Evolutionary conservation across 257 asterid species (phyloP), one percentile per base, ranked within the genome.

Genomic region (Petunia secreta): DNA sequence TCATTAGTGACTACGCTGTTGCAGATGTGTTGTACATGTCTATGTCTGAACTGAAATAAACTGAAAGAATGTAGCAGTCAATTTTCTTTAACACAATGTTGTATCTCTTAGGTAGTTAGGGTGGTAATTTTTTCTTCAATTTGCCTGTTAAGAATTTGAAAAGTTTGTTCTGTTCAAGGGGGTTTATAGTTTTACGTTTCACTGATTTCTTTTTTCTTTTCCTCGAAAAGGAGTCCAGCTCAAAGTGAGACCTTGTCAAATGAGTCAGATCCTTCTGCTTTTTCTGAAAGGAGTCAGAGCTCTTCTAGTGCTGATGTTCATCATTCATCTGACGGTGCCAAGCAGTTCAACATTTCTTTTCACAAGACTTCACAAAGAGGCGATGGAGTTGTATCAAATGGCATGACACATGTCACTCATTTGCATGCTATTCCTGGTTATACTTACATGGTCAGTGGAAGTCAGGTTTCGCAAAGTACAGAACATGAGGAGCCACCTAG

Each of bases 231-330:
- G 98, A 93, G 93, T 87, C 94, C 94, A 78, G 89, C 86, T 39
- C 95, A 87, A 57, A 92, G 97, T 63, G 94, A 86, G 40, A 83
- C 91, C 73, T 54, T 89, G 66, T 92, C 93, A 4, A 90, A 86
- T 82, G 97, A 91, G 84, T 81, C 92, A 55, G 92, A 93, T 82
- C 97, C 97, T 65, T 81, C 92, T 40, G 92, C 85, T 83, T 89
- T 86, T 83, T 89, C 93, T 39, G 95, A 85, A 59, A 83, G 82
- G 86, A 87, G 86, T 82, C 88, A 67, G 57, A 81, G 82, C 75
- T 85, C 85, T 80, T 73, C 88, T 43, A 88, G 87, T 84, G 89
- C 83, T 60, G 94, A 91, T 75, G 65, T 78, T 83, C 85, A 52
- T 74, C 86, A 83, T 62, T 81, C 89, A 80, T 6, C 62, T 67